Evolutionary conservation across 257 asterid species (phyloP).

Genomic region (Agastache rugosa): DNA sequence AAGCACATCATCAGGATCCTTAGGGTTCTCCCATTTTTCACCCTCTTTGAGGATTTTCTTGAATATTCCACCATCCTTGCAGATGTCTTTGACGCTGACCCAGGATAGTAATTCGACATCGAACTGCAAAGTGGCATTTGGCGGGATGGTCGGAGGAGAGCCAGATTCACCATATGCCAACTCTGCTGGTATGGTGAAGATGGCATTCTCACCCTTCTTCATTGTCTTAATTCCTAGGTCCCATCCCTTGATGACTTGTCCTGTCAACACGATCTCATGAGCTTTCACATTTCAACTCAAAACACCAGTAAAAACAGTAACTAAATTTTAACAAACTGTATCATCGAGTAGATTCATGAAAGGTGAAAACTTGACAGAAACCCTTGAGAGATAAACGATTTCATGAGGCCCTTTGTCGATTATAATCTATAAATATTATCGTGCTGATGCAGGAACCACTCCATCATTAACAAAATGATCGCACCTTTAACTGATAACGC

Average conservation of each 20-base stretch:
- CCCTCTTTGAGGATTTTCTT: conserved; percentile 66
- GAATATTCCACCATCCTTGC: conserved; percentile 81
- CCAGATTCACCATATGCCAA: conserved; percentile 82
- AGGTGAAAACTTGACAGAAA: not conserved
- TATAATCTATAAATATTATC: not conserved
- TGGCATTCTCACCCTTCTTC: conserved; percentile 78
- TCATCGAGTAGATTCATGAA: not conserved
- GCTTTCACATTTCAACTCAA: not conserved
- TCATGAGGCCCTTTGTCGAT: not conserved
- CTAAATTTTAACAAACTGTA: not conserved
- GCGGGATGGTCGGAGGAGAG: conserved; percentile 80
- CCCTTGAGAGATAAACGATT: not conserved
- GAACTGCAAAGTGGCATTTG: conserved; percentile 75
- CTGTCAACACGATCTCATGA: conserved; percentile 37
- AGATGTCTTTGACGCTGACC: conserved; percentile 77
- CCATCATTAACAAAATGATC: not conserved
- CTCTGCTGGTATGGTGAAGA: conserved; percentile 72
- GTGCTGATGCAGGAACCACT: not conserved
- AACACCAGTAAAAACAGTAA: not conserved
- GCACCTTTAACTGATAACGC: not conserved
- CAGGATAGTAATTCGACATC: conserved; percentile 77
- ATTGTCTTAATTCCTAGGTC: conserved; percentile 74
- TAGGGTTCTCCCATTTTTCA: conserved; percentile 81
- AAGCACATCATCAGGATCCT: conserved; percentile 70
- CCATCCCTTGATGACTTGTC: conserved; percentile 86